A percentile compares a stretch with the other conserved stretches of the same genome.
phyloP scores from a whole-genome alignment of 345 rosid species.

The Populus nigra region DNA sequence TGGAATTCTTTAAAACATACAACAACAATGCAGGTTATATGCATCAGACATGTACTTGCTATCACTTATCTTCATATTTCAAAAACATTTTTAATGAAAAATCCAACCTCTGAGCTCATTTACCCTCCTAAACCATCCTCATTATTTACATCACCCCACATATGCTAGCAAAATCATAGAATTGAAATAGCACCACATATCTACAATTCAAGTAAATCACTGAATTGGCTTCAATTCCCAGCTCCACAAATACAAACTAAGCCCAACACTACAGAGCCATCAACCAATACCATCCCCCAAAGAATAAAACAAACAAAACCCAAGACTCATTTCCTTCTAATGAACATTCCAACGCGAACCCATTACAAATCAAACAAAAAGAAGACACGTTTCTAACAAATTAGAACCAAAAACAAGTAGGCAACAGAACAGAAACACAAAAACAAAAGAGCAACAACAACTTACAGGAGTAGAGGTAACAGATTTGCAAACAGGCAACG shows the following conservation, averaged over 20 bases:
- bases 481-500: constrained; percentile 60
- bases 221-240: background rate
- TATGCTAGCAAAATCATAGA: background rate
- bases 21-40: background rate
- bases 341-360: background rate
- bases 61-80: background rate
- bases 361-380: background rate
- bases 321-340: background rate
- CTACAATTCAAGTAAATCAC: background rate
- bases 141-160: background rate
- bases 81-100: too few relatives aligned
- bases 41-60: background rate
- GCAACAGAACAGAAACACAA: background rate
- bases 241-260: background rate
- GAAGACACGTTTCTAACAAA: background rate
- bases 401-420: background rate
- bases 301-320: background rate
- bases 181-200: background rate
- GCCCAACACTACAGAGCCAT: background rate
- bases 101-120: background rate
- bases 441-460: background rate
- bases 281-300: background rate
- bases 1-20: background rate
- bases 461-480: constrained; percentile 57
- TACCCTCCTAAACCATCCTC: background rate